Conservation (phyloP, 441 rosid genomes). For the Mallotus japonicus region DNA sequence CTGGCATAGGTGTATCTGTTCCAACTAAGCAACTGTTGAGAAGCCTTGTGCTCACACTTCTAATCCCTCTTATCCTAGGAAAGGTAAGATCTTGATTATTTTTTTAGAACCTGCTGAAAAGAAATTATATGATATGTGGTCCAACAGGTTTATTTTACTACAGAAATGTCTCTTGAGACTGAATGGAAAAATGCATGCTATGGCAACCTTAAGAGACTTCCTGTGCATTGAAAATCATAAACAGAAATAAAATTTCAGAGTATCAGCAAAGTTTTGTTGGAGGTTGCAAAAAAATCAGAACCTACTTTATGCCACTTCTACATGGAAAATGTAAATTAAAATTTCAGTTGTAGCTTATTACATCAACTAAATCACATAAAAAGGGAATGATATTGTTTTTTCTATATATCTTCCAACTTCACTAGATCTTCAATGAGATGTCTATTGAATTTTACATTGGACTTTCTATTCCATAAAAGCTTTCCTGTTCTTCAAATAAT, state of each 20-base stretch:
- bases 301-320: neutral
- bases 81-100: constrained; percentile 52
- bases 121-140: constrained; percentile 1
- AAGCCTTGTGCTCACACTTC: constrained; percentile 71
- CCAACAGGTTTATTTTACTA: neutral
- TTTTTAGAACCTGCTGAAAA: constrained; percentile 8
- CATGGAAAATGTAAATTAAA: neutral
- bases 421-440: neutral
- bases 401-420: neutral
- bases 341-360: neutral
- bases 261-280: neutral
- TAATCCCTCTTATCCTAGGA: constrained; percentile 77
- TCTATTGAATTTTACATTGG: too few relatives aligned
- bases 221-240: neutral
- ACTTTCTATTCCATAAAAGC: too few relatives aligned
- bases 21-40: constrained; percentile 72
- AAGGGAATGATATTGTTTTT: neutral
- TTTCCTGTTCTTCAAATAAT: too few relatives aligned
- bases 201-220: neutral
- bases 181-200: neutral
- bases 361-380: neutral
- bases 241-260: neutral
- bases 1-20: constrained; percentile 78
- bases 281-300: neutral
- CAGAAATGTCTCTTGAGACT: neutral